Conservation (phyloP, 345 rosid species). For the Camelina sativa region DNA sequence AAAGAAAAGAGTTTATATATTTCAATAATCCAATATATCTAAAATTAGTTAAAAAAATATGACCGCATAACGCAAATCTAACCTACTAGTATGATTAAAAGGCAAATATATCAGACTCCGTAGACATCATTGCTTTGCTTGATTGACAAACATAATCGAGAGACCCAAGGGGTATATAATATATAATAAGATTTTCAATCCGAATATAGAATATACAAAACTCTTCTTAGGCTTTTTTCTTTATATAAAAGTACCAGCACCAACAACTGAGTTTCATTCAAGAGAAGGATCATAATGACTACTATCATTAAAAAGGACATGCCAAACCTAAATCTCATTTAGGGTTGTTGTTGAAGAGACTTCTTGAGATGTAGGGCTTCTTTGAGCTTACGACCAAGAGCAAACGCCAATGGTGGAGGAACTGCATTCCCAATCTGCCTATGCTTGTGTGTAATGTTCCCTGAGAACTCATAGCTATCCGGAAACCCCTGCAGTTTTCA, state of each 20-base stretch:
- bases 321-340: background rate
- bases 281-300: background rate
- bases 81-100: too few relatives aligned
- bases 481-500: conserved; percentile 74
- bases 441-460: conserved; percentile 67
- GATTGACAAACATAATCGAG: too few relatives aligned
- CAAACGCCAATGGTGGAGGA: conserved; percentile 86
- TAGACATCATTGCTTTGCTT: conserved; percentile 1
- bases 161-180: too few relatives aligned
- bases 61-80: too few relatives aligned
- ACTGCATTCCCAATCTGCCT: conserved; percentile 95
- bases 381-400: conserved; percentile 80
- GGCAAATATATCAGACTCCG: too few relatives aligned
- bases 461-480: conserved; percentile 65
- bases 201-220: background rate
- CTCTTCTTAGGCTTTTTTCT: background rate
- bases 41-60: too few relatives aligned
- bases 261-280: conserved; percentile 12
- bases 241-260: background rate
- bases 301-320: background rate
- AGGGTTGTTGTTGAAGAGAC: conserved; percentile 8
- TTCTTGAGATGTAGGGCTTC: conserved; percentile 59
- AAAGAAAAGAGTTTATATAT: too few relatives aligned
- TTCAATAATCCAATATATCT: too few relatives aligned
- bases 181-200: background rate